Percentiles rank a stretch among this genome's conserved stretches.
These are phyloP conservation scores for Entelexis paramagnoliae DNA, from an alignment of 1,139 yeast species.

Conservation along the genomic window DNA sequence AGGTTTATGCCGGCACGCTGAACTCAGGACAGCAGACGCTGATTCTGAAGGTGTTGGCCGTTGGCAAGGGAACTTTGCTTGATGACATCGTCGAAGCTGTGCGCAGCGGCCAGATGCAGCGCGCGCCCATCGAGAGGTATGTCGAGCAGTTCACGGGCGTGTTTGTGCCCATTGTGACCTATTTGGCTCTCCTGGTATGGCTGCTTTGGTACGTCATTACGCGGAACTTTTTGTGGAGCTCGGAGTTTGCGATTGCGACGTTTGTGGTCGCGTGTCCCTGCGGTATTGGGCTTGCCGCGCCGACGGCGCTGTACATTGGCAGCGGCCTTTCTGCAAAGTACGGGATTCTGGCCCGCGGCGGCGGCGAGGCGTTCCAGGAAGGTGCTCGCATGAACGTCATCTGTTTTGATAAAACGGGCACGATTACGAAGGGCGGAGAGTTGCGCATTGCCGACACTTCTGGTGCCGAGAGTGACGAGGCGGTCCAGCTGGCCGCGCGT, in stretches of 20 bases:
- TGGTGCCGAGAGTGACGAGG: constrained; percentile 23
- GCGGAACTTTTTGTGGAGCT: constrained; percentile 52
- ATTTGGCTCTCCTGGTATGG: constrained; percentile 56
- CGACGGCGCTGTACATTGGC: constrained; percentile 85
- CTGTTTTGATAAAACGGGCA: constrained; percentile 75
- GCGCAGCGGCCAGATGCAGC: constrained; percentile 59
- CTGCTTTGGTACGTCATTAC: constrained; percentile 59
- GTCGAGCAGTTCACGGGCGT: constrained; percentile 64
- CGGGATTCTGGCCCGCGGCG: constrained; percentile 72
- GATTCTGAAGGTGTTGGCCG: constrained; percentile 47
- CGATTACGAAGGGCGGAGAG: constrained; percentile 51
- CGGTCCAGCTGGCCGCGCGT: constrained; percentile 45
- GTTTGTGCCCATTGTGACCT: constrained; percentile 60
- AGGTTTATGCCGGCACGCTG: constrained; percentile 62
- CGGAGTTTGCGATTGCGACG: constrained; percentile 67
- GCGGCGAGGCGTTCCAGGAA: constrained; percentile 75
- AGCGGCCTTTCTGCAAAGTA: constrained; percentile 73
- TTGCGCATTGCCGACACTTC: constrained; percentile 43
- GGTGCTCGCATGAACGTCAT: constrained; percentile 54
- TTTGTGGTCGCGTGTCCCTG: constrained; percentile 90
- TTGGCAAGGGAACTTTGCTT: constrained; percentile 55
- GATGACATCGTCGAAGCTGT: constrained; percentile 64
- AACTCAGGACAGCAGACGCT: constrained; percentile 49
- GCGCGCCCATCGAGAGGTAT: constrained; percentile 63
- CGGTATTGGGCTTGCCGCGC: constrained; percentile 85